phyloP scores from a whole-genome alignment of 495 filamentous ascomycete species.

The Hamigera avellanea region DNA sequence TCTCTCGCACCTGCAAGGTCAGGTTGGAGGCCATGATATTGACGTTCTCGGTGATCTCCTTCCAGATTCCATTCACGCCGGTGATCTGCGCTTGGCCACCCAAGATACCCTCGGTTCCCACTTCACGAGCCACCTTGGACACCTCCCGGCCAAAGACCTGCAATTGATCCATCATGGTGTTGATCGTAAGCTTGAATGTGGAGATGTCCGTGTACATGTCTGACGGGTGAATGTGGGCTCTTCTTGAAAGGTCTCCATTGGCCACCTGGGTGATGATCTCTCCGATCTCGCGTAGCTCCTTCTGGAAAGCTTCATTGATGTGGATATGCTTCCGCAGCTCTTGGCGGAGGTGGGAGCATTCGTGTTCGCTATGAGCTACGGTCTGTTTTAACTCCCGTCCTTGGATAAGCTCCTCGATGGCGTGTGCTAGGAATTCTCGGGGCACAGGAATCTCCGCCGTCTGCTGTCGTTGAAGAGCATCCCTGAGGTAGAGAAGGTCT shows the following conservation, averaged over 20 bases:
- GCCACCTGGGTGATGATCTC: constrained; percentile 85
- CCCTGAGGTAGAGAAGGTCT: constrained; percentile 48
- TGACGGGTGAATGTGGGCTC: constrained; percentile 76
- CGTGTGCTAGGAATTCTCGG: constrained; percentile 44
- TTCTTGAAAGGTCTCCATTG: constrained; percentile 81
- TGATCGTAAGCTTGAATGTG: constrained; percentile 80
- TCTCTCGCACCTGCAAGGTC: constrained; percentile 65
- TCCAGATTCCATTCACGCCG: constrained; percentile 87
- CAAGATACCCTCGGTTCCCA: constrained; percentile 81
- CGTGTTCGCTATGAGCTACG: constrained; percentile 27
- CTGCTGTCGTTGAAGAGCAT: constrained; percentile 57
- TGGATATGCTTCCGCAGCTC: constrained; percentile 85
- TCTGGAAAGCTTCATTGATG: constrained; percentile 89
- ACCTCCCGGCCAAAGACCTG: constrained; percentile 90
- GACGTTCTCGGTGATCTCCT: constrained; percentile 84
- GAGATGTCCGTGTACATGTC: constrained; percentile 94
- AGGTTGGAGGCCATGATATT: constrained; percentile 88
- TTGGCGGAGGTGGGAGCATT: constrained; percentile 53
- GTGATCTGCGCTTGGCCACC: constrained; percentile 82
- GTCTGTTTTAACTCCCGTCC: constrained; percentile 14
- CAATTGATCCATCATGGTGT: constrained; percentile 93
- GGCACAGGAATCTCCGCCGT: constrained; percentile 48
- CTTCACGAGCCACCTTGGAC: constrained; percentile 78
- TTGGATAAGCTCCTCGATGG: constrained; percentile 37
- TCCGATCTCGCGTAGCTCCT: constrained; percentile 83